A percentile compares a stretch with the other conserved stretches of the same genome.
phyloP scores from a whole-genome alignment of 768 basidiomycete species.

The Trichaptum fuscoviolaceum region DNA sequence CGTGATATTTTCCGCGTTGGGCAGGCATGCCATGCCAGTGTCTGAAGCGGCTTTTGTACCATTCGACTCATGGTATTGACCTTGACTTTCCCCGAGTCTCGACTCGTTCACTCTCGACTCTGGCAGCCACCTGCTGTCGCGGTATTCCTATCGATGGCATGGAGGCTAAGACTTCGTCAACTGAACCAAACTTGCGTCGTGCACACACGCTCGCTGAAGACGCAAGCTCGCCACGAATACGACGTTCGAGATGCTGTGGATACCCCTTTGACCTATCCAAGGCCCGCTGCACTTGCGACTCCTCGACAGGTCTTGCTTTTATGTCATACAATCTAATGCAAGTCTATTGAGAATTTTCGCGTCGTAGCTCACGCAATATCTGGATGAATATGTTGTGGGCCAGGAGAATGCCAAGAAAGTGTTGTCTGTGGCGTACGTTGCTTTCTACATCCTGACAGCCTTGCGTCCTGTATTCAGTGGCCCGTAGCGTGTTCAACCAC shows the following conservation, averaged over 20 bases:
- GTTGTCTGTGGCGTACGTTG: conserved; percentile 84
- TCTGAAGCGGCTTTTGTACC: not conserved
- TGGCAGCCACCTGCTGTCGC: not conserved
- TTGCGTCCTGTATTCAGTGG: not conserved
- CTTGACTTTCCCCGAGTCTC: not conserved
- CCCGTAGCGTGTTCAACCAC: conserved; percentile 83
- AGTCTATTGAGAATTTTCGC: not conserved
- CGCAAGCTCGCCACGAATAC: conserved; percentile 51
- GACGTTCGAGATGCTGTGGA: conserved; percentile 25
- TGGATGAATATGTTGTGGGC: conserved; percentile 87
- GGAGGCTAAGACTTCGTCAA: not conserved
- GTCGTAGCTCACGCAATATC: conserved; percentile 70
- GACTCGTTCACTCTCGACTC: not conserved
- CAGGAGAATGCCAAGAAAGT: conserved; percentile 93
- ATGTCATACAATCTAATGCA: not conserved
- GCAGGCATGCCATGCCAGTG: no score
- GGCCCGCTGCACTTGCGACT: conserved; percentile 52
- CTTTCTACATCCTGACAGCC: not conserved
- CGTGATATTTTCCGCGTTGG: no score
- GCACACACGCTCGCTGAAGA: conserved; percentile 39
- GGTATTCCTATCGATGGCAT: not conserved
- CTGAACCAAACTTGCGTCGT: conserved; percentile 16
- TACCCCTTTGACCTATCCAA: conserved; percentile 24
- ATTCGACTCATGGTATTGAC: not conserved
- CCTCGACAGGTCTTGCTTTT: conserved; percentile 39